Percentiles rank a stretch among this genome's conserved stretches.
These are phyloP conservation scores for Cladosporium oxysporum DNA, from an alignment of 2,329 filamentous ascomycete species.

Conservation along the genomic window DNA sequence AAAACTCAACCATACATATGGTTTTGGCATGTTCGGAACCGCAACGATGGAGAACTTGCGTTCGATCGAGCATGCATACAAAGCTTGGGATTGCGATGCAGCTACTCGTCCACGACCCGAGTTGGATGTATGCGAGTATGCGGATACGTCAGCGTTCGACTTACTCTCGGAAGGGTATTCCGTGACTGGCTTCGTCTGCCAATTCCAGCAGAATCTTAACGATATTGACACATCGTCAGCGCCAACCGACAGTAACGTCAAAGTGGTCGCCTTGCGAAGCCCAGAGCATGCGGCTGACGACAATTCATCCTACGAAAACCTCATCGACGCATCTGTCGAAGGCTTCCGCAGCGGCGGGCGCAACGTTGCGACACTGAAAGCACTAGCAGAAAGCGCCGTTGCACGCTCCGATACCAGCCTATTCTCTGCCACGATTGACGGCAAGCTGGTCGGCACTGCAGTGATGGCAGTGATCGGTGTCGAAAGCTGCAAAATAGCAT, in stretches of 20 bases:
- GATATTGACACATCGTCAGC: background rate
- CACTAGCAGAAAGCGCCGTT: background rate
- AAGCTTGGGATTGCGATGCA: background rate
- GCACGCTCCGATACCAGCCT: background rate
- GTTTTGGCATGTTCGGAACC: background rate
- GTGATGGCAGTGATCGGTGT: background rate
- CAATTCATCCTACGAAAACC: background rate
- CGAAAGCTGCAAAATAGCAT: background rate
- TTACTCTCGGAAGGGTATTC: background rate
- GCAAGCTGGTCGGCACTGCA: background rate
- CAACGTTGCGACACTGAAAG: background rate
- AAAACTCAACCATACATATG: conserved; percentile 4
- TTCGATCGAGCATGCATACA: background rate
- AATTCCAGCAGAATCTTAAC: background rate
- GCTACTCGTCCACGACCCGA: background rate
- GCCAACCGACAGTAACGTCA: background rate
- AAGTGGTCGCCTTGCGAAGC: background rate
- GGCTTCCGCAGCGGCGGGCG: conserved; percentile 1
- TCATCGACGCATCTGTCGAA: conserved; percentile 3
- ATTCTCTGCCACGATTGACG: background rate
- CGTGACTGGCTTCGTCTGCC: background rate
- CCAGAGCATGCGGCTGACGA: background rate
- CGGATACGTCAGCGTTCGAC: background rate
- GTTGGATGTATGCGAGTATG: background rate
- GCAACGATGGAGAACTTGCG: background rate